These are phyloP conservation scores for Trypethelium eluteriae DNA, from an alignment of 495 filamentous ascomycete genomes.

Conservation along the genomic window DNA sequence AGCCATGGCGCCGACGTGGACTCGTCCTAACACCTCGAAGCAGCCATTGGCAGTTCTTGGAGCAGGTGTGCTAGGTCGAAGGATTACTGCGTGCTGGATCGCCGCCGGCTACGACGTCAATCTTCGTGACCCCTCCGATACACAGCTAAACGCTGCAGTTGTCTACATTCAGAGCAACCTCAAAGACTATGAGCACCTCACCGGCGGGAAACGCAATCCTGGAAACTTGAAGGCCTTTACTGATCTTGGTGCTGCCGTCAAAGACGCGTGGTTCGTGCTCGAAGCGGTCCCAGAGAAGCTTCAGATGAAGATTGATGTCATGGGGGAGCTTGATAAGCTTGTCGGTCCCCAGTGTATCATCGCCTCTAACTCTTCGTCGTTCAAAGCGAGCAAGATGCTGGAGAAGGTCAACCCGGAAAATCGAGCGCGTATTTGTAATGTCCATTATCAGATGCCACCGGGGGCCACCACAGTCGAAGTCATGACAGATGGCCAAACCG, in stretches of 20 bases:
- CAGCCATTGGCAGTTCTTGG: constrained; percentile 40
- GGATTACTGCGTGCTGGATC: constrained; percentile 40
- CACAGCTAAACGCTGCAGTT: constrained; percentile 34
- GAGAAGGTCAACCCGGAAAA: constrained; percentile 34
- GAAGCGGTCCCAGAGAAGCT: constrained; percentile 51
- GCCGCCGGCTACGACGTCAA: constrained; percentile 40
- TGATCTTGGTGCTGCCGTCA: constrained; percentile 36
- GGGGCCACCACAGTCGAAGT: constrained; percentile 40
- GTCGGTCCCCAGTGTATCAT: constrained; percentile 44
- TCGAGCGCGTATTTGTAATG: constrained; percentile 41
- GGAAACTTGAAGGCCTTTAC: constrained; percentile 31
- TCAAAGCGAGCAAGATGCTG: constrained; percentile 42
- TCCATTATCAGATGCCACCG: constrained; percentile 50
- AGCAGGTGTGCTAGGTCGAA: constrained; percentile 43
- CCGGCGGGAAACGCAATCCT: constrained; percentile 30
- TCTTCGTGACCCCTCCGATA: constrained; percentile 38
- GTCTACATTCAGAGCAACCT: constrained; percentile 37
- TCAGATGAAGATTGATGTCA: constrained; percentile 43
- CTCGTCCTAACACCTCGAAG: constrained; percentile 1
- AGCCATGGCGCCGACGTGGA: constrained; percentile 1
- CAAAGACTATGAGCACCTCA: constrained; percentile 28
- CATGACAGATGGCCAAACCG: constrained; percentile 49
- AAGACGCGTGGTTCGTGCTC: constrained; percentile 46
- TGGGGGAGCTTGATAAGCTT: constrained; percentile 42
- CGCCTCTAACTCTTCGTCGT: constrained; percentile 46